A percentile compares a stretch with the other conserved stretches of the same genome.
Conservation (phyloP, 345 rosid genomes). For the Eucalyptus sideroxylon region DNA sequence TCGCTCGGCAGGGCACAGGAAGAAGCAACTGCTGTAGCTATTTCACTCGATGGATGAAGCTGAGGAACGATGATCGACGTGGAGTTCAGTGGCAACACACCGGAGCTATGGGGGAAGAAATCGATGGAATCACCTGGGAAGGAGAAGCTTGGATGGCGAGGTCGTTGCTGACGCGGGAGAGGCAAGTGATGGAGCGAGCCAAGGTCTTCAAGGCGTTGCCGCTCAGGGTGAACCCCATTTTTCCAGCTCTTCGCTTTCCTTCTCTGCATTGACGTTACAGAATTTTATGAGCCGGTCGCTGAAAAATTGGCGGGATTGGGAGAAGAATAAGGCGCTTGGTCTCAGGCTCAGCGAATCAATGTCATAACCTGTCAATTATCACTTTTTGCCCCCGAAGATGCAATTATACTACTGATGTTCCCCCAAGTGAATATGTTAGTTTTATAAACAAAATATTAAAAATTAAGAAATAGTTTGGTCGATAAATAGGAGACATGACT, state of each 20-base stretch:
- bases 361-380: too few relatives aligned
- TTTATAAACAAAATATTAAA: too few relatives aligned
- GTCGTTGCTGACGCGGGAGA: constrained; percentile 74
- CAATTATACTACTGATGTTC: too few relatives aligned
- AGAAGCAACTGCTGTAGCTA: too few relatives aligned
- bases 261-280: neutral
- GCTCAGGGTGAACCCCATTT: constrained; percentile 62
- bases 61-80: too few relatives aligned
- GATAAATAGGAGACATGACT: too few relatives aligned
- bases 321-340: neutral
- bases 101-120: neutral
- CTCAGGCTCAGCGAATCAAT: neutral
- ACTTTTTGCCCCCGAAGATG: too few relatives aligned
- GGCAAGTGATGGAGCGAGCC: constrained; percentile 62
- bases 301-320: neutral
- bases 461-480: too few relatives aligned
- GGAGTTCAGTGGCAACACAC: too few relatives aligned
- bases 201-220: constrained; percentile 78
- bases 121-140: constrained; percentile 25
- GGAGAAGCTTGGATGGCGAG: constrained; percentile 68
- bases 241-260: neutral
- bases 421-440: too few relatives aligned
- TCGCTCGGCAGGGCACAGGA: too few relatives aligned
- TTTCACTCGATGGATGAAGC: too few relatives aligned
- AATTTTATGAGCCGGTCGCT: neutral